These are phyloP conservation scores for Effrenium voratum DNA, from an alignment of 73 alveolate species.

Conservation along the genomic window DNA sequence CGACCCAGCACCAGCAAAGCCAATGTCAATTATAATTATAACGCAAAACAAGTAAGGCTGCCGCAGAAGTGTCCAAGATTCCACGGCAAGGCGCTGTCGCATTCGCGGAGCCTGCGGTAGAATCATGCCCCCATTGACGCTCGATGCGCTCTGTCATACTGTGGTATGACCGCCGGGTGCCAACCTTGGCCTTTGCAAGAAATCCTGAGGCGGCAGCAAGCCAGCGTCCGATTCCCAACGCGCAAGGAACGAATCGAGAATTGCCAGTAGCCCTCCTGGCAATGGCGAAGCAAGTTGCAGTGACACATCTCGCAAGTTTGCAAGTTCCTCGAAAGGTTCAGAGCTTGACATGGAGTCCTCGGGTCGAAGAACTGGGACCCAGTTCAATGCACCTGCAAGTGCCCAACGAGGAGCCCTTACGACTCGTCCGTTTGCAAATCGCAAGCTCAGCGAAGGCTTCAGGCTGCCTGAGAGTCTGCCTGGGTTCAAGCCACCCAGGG, in stretches of 20 bases:
- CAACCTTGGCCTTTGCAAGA: not conserved
- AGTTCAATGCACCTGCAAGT: conserved; percentile 1
- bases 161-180: not conserved
- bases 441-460: no score
- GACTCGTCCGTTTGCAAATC: no score
- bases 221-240: conserved; percentile 37
- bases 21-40: no score
- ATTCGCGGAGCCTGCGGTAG: no score
- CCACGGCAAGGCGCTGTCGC: no score
- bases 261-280: conserved; percentile 80
- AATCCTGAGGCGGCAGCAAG: not conserved
- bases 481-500: conserved; percentile 9
- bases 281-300: no score
- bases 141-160: not conserved
- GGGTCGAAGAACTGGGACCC: conserved; percentile 17
- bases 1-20: not conserved
- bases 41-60: no score
- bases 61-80: no score
- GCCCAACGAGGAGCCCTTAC: no score
- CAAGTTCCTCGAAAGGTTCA: not conserved
- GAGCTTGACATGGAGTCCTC: not conserved
- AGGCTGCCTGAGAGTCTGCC: not conserved
- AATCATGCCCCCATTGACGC: no score
- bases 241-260: conserved; percentile 9
- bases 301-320: not conserved